Evolutionary conservation across 2,329 filamentous ascomycete genomes (phyloP), one percentile per base, ranked within the genome.

Genomic region (Fusarium phyllophilum): DNA sequence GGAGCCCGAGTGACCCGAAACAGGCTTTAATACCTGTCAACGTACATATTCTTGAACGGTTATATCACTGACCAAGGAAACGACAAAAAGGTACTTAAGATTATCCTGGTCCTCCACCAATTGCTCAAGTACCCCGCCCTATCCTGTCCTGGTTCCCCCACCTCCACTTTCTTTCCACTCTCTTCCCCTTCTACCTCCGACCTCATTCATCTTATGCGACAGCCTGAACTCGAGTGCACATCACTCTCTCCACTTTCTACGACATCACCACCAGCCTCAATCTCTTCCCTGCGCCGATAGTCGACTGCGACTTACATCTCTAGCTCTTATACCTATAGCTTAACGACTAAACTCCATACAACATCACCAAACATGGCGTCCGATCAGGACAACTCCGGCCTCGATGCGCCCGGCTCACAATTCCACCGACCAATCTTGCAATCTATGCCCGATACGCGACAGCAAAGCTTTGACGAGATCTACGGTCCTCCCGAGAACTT

Each of bases 401-500:
- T 75, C 65, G 76, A 78, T 65, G 68, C 66, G 75, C 73, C 78
- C 65, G 77, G 77, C 68, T 80, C 80, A 65, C 83, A 83, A 70
- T 70, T 79, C 57, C 86, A 87, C 77, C 83, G 86, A 70, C 86
- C 87, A 77, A 89, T 88, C 79, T 87, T 92, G 86, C 89, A 91
- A 84, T 88, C 89, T 72, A 89, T 92, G 86, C 90, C 90, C 54
- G 90, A 92, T 81, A 90, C 93, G 77, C 93, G 95, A 79, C 91
- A 94, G 85, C 96, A 99, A 87, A 96, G 93, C 81, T 98, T 98
- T 82, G 96, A 99, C 85, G 96, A 99, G 88, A 97, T 98, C 83
- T 99, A 99, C 84, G 96, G 95, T 20, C 94, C 96, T 54, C 96
- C 96, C 11, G 96, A 99, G 88, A 99, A 99, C 87, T 98, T 98